These are phyloP conservation scores for Aspergillus fructus DNA, from an alignment of 2,329 filamentous ascomycete species.

Conservation along the genomic window DNA sequence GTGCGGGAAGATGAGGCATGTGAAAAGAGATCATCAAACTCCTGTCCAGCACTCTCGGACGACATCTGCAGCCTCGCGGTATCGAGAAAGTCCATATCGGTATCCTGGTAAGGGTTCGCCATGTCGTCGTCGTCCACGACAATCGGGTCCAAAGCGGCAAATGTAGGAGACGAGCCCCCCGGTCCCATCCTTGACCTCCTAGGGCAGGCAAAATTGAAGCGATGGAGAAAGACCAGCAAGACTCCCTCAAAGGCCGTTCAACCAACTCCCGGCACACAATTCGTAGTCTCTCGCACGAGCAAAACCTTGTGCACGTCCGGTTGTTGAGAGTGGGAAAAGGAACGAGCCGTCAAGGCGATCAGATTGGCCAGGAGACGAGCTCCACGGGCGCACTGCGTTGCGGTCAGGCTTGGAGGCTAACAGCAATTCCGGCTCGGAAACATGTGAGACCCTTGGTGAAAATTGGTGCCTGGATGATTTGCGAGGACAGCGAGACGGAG, in stretches of 20 bases:
- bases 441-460: neutral
- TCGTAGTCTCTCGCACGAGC: neutral
- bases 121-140: conserved; percentile 46
- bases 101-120: conserved; percentile 40
- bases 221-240: conserved; percentile 11
- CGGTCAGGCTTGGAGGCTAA: conserved; percentile 6
- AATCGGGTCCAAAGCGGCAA: conserved; percentile 40
- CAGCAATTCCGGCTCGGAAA: conserved; percentile 11
- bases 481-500: neutral
- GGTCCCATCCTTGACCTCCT: conserved; percentile 37
- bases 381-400: conserved; percentile 8
- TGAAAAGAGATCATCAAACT: conserved; percentile 45
- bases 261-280: conserved; percentile 2
- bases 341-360: neutral
- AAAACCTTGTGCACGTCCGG: neutral
- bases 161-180: conserved; percentile 36
- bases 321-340: neutral
- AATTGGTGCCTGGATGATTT: conserved; percentile 1
- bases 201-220: conserved; percentile 1
- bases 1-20: conserved; percentile 32
- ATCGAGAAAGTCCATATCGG: conserved; percentile 46
- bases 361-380: conserved; percentile 10
- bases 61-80: conserved; percentile 38
- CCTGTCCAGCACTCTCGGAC: conserved; percentile 36
- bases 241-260: conserved; percentile 9